Base-by-base conservation (phyloP, 495 filamentous ascomycete genomes). In the Penicillium dipodomyicola region DNA sequence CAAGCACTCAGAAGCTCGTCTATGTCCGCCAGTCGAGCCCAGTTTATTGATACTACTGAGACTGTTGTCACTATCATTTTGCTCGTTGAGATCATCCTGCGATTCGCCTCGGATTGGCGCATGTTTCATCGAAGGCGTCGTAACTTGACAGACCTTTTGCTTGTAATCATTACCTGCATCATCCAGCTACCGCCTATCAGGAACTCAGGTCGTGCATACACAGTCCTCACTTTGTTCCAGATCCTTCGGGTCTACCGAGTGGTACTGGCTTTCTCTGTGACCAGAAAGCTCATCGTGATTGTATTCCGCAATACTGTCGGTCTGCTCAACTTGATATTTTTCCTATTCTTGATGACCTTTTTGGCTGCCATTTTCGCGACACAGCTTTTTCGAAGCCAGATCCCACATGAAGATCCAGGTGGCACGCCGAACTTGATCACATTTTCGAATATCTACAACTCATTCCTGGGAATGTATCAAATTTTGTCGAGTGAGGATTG, bases 391-490 rank as follows among this genome's bases (percentile, higher is more conserved):
- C 88, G 94, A 15, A 91, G 92, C 10, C 86, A 95, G 58, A 79
- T 99, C 11, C 86, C 89, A 4, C 40, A 65, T 14, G 40, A 72
- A 14, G 82, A 92, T 55, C 67, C 72, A n/a, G 60, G 74, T 2
- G 87, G 82, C 0, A 72, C 84, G 7, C 65, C 68, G 0, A 81
- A 87, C 60, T 75, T 78, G 40, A 82, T 92, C 56, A 87, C 89
- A 1, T 99, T 99, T 72, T 81, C 82, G 62, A 89, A 90, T 35
- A 93, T 97, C 32, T 99, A 89, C 72, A 97, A 97, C 62, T 87
- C 91, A 0, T 99, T 97, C 61, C 80, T 97, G 19, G 94, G 92
- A 52, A 99, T 99, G 94, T 99, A 99, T 65, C 90, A 96, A 67
- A 84, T 99, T 27, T 77, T 99, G n/a, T 96, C 94, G 22, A 97